Base-by-base conservation (phyloP, 768 basidiomycete genomes). In the Pisolithus sp. region DNA sequence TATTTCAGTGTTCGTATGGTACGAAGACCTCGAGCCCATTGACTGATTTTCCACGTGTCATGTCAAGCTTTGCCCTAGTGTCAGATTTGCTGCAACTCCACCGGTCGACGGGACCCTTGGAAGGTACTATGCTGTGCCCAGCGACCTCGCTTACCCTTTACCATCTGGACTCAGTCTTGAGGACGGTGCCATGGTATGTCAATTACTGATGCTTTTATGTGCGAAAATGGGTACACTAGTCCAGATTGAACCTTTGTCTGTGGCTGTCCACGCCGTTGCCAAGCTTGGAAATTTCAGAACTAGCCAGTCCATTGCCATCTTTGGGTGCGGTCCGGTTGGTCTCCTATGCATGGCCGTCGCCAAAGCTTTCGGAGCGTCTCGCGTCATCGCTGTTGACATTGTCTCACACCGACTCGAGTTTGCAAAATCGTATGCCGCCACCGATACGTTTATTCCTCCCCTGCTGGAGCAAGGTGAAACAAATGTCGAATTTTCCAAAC, bases 341-440 rank as follows among this genome's bases (percentile, higher is more conserved):
- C 72, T 95, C 26, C 79, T 96, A 20, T 89, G 87, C 63, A 91
- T 94, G 88, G 93, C 91, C 7, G 91, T 93, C n/a, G 94, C 95
- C 7, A 93, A 87, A 66, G 93, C 94, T 3, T 75, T 95, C 44
- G 93, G 93, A 34, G 95, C 93, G 2, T 76, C 78, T 39, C 83
- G 87, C 45, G 77, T 95, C 55, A 79, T 98, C 53, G 93, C 85
- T 4, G 79, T 95, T 54, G 93, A 93, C 63, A 86, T 91, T 55
- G 76, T 83, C 49, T 72, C 80, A 30, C 68, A 75, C 26, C 85
- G 94, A 36, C 82, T 98, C 45, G 79, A 89, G 46, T 96, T 98
- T 63, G 93, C 94, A 17, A 86, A 86, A 67, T 60, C 62, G 26
- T 94, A 94, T 65, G 89, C 85, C 5, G 93, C 92, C 8, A 87